These are phyloP conservation scores for Pinus albicaulis DNA, from an alignment of 75 land plant genomes.

Conservation along the genomic window DNA sequence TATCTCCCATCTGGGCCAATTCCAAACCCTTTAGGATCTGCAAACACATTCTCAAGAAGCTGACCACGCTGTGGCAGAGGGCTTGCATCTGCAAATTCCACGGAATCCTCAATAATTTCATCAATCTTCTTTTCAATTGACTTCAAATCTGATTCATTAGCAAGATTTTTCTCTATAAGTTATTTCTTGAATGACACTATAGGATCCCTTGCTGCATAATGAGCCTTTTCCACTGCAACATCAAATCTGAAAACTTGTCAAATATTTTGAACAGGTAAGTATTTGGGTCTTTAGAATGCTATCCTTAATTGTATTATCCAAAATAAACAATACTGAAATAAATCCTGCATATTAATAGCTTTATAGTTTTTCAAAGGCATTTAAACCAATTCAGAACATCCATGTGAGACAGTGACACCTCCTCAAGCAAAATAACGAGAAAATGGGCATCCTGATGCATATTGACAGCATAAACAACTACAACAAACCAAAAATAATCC, in stretches of 20 bases:
- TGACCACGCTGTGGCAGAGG: slow-evolving; percentile 88
- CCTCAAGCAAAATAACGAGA: neutral
- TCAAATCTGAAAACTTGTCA: slow-evolving; percentile 6
- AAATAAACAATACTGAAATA: neutral
- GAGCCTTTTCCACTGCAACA: slow-evolving; percentile 87
- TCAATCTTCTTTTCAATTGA: slow-evolving; percentile 91
- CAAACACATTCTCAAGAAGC: slow-evolving; percentile 95
- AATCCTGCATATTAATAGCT: neutral
- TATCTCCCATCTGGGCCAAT: slow-evolving; percentile 97
- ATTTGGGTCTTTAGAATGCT: neutral
- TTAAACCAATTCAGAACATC: neutral
- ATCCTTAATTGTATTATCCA: neutral
- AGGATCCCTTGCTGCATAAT: slow-evolving; percentile 90
- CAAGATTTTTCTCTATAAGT: slow-evolving; percentile 77
- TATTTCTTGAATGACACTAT: slow-evolving; percentile 84
- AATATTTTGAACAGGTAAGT: neutral
- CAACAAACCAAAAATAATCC: neutral
- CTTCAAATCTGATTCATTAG: slow-evolving; percentile 76
- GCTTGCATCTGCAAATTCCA: slow-evolving; percentile 95
- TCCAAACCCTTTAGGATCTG: slow-evolving; percentile 97
- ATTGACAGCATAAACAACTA: neutral
- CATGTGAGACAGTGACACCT: neutral
- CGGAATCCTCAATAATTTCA: slow-evolving; percentile 87
- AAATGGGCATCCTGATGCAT: neutral
- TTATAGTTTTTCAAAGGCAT: no score